A percentile compares a stretch with the other conserved stretches of the same genome.
Conservation (phyloP, 2,329 filamentous ascomycete genomes). For the Pyricularia sp. region DNA sequence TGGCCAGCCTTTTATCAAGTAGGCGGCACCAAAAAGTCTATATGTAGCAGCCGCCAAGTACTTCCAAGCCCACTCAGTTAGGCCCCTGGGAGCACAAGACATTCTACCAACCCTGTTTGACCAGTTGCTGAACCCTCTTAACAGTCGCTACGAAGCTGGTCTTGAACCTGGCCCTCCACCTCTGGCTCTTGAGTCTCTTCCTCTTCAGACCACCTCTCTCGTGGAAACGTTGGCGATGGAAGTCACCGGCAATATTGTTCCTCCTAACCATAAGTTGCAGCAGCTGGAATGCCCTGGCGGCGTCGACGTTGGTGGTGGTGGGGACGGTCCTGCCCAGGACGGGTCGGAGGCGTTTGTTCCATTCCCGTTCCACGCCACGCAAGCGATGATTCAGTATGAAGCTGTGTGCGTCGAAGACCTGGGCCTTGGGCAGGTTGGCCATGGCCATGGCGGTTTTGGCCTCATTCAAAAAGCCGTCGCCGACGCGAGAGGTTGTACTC, state of each 20-base stretch:
- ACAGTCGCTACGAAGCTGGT: conserved; percentile 57
- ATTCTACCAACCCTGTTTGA: conserved; percentile 65
- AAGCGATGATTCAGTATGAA: conserved; percentile 11
- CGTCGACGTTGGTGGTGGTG: conserved; percentile 32
- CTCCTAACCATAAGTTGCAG: conserved; percentile 27
- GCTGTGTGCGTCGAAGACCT: conserved; percentile 13
- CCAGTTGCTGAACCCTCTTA: conserved; percentile 57
- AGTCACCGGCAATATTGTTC: conserved; percentile 52
- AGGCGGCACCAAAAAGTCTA: neutral
- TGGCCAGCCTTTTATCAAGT: neutral
- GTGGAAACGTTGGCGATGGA: conserved; percentile 55
- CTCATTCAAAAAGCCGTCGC: neutral
- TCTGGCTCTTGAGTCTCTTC: conserved; percentile 62
- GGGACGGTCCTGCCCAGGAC: conserved; percentile 33
- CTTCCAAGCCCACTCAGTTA: neutral
- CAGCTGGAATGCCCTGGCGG: conserved; percentile 32
- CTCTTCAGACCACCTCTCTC: conserved; percentile 68
- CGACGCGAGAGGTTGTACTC: neutral
- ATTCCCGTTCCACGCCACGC: conserved; percentile 10
- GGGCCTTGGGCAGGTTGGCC: neutral
- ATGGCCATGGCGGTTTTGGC: neutral
- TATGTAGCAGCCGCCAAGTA: neutral
- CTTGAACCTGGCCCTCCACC: conserved; percentile 63
- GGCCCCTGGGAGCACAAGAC: neutral
- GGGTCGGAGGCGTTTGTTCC: conserved; percentile 27